These are phyloP conservation scores for Marvania coccoides DNA, from an alignment of 139 green algal species.

Conservation along the genomic window DNA sequence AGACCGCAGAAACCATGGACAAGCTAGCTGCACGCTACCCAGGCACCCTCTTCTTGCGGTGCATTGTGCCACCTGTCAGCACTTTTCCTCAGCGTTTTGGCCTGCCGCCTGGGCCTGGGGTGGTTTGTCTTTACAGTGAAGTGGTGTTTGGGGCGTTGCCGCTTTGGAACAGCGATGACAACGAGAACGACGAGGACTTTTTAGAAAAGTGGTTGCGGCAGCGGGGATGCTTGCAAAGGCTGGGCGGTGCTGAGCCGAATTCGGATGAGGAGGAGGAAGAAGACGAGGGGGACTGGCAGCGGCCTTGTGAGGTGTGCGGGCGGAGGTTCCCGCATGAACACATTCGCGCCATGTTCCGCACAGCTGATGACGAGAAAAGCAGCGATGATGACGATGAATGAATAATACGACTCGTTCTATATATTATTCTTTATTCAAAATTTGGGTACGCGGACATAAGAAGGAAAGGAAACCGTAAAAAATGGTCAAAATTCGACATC, in stretches of 20 bases:
- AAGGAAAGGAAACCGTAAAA: no score
- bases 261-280: slow-evolving; percentile 1
- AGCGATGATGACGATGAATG: neutral
- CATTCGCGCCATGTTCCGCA: neutral
- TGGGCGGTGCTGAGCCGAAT: neutral
- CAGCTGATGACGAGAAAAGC: neutral
- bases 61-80: neutral
- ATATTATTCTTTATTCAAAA: neutral
- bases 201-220: slow-evolving; percentile 12
- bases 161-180: slow-evolving; percentile 6
- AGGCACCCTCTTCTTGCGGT: slow-evolving; percentile 13
- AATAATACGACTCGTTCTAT: neutral
- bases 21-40: slow-evolving; percentile 5
- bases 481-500: no score
- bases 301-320: slow-evolving; percentile 21
- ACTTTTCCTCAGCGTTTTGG: slow-evolving; percentile 6
- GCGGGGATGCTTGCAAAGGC: neutral
- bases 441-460: no score
- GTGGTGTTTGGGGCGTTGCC: neutral
- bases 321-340: slow-evolving; percentile 28
- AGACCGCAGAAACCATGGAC: slow-evolving; percentile 1
- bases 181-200: neutral
- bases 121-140: neutral
- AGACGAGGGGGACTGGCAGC: slow-evolving; percentile 8
- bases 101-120: slow-evolving; percentile 3